Evolutionary conservation across 495 filamentous ascomycete genomes (phyloP).

Genomic region (Hyaloscypha finlandica): DNA sequence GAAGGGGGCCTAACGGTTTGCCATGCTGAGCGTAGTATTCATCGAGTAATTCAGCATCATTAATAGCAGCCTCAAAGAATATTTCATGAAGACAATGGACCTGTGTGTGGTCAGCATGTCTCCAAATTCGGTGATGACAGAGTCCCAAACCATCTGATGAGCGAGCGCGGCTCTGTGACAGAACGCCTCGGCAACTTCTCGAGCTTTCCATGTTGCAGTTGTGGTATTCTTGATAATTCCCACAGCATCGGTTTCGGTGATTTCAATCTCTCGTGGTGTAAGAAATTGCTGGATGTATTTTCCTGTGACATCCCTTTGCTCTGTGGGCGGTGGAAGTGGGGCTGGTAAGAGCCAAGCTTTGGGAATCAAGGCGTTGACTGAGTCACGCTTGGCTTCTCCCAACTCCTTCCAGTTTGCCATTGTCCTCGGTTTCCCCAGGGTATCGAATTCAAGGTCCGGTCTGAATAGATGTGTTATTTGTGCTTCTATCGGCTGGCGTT

Average conservation of each 20-base stretch:
- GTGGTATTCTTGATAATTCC: conserved; percentile 51
- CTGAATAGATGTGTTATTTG: not conserved
- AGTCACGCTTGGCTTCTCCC: conserved; percentile 53
- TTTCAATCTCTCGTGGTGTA: conserved; percentile 53
- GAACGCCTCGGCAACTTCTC: conserved; percentile 45
- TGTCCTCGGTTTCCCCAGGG: not conserved
- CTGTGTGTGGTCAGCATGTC: conserved; percentile 29
- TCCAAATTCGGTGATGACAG: too few species aligned
- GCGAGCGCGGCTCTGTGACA: conserved; percentile 57
- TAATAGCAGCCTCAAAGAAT: conserved; percentile 63
- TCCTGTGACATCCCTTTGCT: conserved; percentile 65
- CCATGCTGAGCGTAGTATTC: conserved; percentile 46
- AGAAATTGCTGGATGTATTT: conserved; percentile 60
- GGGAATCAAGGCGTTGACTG: conserved; percentile 57
- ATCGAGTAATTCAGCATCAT: conserved; percentile 59
- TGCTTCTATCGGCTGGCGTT: not conserved
- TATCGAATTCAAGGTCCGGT: not conserved
- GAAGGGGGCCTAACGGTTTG: conserved; percentile 35
- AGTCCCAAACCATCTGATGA: conserved; percentile 51
- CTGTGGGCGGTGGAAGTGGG: conserved; percentile 47
- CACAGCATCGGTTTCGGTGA: conserved; percentile 55
- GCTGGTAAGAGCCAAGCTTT: conserved; percentile 54
- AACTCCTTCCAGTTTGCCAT: conserved; percentile 44
- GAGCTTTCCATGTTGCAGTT: conserved; percentile 33
- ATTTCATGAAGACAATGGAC: conserved; percentile 67